Percentiles rank a stretch among this genome's conserved stretches.
Evolutionary conservation across 306 rosid genomes (phyloP).

Genomic region (Gynostemma pentaphyllum): DNA sequence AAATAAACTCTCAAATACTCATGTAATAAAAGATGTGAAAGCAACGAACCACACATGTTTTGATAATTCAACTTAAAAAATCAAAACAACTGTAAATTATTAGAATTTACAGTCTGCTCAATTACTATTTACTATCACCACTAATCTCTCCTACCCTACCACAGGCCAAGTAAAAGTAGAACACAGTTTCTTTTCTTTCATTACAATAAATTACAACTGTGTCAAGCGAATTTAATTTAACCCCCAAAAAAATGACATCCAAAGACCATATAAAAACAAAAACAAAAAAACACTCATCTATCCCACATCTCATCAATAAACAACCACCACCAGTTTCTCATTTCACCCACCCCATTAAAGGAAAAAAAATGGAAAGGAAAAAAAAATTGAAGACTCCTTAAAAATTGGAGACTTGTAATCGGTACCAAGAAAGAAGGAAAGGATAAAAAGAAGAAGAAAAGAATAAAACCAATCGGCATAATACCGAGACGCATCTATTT

Average conservation of each 20-base stretch:
- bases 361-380: slow-evolving; percentile 34
- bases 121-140: no score
- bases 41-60: no score
- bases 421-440: slow-evolving; percentile 8
- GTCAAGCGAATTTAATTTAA: slow-evolving; percentile 38
- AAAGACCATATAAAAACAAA: slow-evolving; percentile 12
- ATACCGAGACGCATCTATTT: slow-evolving; percentile 17
- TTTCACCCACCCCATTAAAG: slow-evolving; percentile 39
- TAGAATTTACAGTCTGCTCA: background rate
- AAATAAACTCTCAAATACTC: no score
- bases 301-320: slow-evolving; percentile 34
- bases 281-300: slow-evolving; percentile 42
- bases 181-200: slow-evolving; percentile 10
- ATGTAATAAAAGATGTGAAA: no score
- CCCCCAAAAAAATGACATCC: slow-evolving; percentile 16
- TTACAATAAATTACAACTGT: slow-evolving; percentile 62
- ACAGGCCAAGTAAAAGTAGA: background rate
- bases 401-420: slow-evolving; percentile 64
- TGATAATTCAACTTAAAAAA: no score
- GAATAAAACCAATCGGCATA: slow-evolving; percentile 1
- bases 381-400: slow-evolving; percentile 94
- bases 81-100: no score
- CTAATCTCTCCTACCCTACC: background rate
- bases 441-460: background rate
- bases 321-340: slow-evolving; percentile 27